phyloP scores from a whole-genome alignment of 345 rosid genomes.

The Euphorbia pulcherrima region DNA sequence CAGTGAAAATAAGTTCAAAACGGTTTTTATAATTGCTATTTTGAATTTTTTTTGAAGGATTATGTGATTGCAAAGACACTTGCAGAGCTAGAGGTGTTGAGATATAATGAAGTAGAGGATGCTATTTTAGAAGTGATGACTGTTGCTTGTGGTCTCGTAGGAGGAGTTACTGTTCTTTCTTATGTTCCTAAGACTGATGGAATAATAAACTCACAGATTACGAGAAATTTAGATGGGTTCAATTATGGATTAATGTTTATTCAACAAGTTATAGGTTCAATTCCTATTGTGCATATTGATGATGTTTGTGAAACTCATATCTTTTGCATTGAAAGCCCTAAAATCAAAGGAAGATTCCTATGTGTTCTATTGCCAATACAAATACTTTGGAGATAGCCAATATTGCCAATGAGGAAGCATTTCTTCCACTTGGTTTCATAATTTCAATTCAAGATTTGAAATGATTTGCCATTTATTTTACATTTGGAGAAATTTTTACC shows the following conservation, averaged over 20 bases:
- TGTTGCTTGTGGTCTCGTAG: slow-evolving; percentile 32
- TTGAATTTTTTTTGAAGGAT: slow-evolving; percentile 17
- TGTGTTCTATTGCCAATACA: slow-evolving; percentile 27
- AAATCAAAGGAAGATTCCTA: slow-evolving; percentile 30
- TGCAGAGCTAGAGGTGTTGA: slow-evolving; percentile 39
- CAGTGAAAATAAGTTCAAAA: too few relatives aligned
- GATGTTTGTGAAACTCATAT: slow-evolving; percentile 42
- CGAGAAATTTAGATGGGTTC: not conserved
- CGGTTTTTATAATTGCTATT: too few relatives aligned
- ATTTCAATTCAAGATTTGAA: too few relatives aligned
- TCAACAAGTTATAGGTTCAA: slow-evolving; percentile 37
- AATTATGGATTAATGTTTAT: slow-evolving; percentile 18
- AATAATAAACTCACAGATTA: slow-evolving; percentile 19
- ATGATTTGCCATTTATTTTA: too few relatives aligned
- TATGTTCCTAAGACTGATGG: slow-evolving; percentile 16
- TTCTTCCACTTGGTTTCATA: too few relatives aligned
- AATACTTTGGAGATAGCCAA: slow-evolving; percentile 18
- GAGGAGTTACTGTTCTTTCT: slow-evolving; percentile 36
- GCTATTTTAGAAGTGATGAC: slow-evolving; percentile 32
- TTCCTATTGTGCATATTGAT: slow-evolving; percentile 48
- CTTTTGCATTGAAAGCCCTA: slow-evolving; percentile 29
- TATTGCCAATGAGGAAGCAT: slow-evolving; percentile 21
- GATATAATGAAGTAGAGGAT: slow-evolving; percentile 1
- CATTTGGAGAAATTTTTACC: not conserved
- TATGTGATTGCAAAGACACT: slow-evolving; percentile 34